Percentiles rank a stretch among this genome's conserved stretches.
phyloP scores from a whole-genome alignment of 2,329 filamentous ascomycete genomes.

The Alternaria brassicae region DNA sequence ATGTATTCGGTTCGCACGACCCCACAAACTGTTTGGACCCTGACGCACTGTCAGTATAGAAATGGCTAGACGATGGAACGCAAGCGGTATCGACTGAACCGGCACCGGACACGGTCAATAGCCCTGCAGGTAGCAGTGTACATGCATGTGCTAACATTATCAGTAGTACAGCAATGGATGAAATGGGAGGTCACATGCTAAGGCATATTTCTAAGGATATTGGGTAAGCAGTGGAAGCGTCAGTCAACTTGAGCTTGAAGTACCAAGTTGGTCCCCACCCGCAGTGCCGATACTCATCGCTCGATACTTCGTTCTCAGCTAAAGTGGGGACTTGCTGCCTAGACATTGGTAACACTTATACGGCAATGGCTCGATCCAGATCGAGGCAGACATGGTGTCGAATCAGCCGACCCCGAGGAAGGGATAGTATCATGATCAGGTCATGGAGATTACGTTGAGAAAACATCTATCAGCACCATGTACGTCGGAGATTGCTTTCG shows the following conservation, averaged over 20 bases:
- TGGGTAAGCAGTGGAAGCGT: not conserved
- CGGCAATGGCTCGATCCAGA: not conserved
- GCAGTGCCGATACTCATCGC: not conserved
- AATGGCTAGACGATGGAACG: not conserved
- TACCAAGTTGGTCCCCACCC: not conserved
- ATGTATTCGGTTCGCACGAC: not conserved
- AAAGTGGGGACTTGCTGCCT: not conserved
- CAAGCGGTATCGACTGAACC: not conserved
- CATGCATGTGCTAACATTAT: not conserved
- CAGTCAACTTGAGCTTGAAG: not conserved
- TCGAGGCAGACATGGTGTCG: not conserved
- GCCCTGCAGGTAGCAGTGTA: not conserved
- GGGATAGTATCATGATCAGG: not conserved
- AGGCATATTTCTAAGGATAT: not conserved
- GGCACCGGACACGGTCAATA: not conserved
- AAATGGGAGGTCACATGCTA: not conserved
- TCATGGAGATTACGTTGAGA: not conserved
- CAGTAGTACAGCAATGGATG: not conserved
- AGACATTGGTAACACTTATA: not conserved
- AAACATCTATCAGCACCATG: not conserved
- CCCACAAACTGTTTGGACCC: slow-evolving; percentile 1
- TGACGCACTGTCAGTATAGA: not conserved
- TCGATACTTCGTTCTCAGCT: not conserved
- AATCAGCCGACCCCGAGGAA: not conserved
- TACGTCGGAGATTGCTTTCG: not conserved